A percentile compares a stretch with the other conserved stretches of the same genome.
phyloP scores from a whole-genome alignment of 139 green algal genomes.

The Chlorella sp. region DNA sequence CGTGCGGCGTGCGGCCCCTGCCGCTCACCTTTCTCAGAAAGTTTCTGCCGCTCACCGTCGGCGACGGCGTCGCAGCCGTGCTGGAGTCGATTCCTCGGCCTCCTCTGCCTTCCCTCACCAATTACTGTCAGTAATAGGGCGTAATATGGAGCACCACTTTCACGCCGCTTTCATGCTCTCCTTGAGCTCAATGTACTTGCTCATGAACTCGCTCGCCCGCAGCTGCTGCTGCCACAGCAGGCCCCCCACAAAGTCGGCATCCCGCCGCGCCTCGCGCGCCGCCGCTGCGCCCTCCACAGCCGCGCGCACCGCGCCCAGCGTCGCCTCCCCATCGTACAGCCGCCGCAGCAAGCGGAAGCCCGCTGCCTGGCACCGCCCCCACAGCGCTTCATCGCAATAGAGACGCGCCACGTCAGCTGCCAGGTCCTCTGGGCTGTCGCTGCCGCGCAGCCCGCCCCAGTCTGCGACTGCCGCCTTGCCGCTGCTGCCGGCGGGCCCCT shows the following conservation, averaged over 20 bases:
- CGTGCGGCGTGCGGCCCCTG: too few species aligned
- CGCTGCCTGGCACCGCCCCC: constrained; percentile 23
- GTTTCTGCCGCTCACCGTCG: too few species aligned
- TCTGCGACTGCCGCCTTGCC: not conserved
- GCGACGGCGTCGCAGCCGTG: too few species aligned
- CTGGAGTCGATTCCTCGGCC: too few species aligned
- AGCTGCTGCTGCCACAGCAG: constrained; percentile 41
- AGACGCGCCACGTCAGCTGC: constrained; percentile 38
- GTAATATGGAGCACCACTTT: constrained; percentile 3
- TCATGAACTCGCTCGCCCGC: constrained; percentile 44
- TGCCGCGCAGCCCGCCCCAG: constrained; percentile 42
- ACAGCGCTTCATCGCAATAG: constrained; percentile 38
- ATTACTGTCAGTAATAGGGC: too few species aligned
- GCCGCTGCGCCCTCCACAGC: constrained; percentile 45
- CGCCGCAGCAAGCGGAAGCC: constrained; percentile 32
- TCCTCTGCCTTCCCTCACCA: too few species aligned
- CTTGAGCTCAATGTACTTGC: constrained; percentile 74
- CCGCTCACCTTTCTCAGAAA: too few species aligned
- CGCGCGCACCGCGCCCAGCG: constrained; percentile 78
- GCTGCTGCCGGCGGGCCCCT: too few species aligned
- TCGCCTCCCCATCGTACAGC: constrained; percentile 59
- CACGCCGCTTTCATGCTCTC: constrained; percentile 39
- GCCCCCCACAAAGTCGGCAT: constrained; percentile 7
- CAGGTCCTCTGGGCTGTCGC: not conserved
- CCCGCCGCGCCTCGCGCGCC: constrained; percentile 2